Conservation (phyloP, 768 basidiomycete genomes). For the Sistotremastrum suecicum region DNA sequence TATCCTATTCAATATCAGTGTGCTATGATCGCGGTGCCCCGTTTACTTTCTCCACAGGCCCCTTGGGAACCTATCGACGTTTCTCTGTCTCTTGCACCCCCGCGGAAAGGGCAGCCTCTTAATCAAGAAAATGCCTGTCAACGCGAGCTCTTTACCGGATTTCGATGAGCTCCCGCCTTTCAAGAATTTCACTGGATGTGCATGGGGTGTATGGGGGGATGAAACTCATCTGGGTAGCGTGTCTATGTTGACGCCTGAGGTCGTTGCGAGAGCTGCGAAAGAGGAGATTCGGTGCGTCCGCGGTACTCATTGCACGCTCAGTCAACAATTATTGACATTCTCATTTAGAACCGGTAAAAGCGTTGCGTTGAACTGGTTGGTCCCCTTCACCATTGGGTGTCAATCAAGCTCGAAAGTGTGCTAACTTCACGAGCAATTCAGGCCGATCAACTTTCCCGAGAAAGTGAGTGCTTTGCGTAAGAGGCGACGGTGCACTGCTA, state of each 20-base stretch:
- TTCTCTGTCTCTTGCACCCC: too few relatives aligned
- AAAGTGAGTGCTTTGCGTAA: conserved; percentile 24
- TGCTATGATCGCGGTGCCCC: too few relatives aligned
- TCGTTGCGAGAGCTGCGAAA: conserved; percentile 39
- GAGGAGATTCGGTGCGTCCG: conserved; percentile 42
- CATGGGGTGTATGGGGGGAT: conserved; percentile 55
- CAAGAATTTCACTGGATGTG: conserved; percentile 37
- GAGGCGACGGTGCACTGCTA: not conserved
- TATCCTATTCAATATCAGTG: too few relatives aligned
- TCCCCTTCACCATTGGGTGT: conserved; percentile 1
- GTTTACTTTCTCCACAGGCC: too few relatives aligned
- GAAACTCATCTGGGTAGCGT: conserved; percentile 60
- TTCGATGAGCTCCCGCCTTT: conserved; percentile 36
- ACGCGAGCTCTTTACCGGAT: conserved; percentile 19
- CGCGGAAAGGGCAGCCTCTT: too few relatives aligned
- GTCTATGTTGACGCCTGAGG: conserved; percentile 46
- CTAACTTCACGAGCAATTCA: conserved; percentile 10
- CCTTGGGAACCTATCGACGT: too few relatives aligned
- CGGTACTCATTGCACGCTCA: not conserved
- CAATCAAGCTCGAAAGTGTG: not conserved
- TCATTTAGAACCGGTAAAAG: conserved; percentile 32
- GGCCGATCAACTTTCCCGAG: conserved; percentile 55
- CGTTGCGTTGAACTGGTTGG: conserved; percentile 51
- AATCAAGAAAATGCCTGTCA: too few relatives aligned
- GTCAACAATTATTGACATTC: not conserved